Percentiles rank a stretch among this genome's conserved stretches.
Conservation (phyloP, 108 stramenopile species). For the Aureococcus anophagefferens region DNA sequence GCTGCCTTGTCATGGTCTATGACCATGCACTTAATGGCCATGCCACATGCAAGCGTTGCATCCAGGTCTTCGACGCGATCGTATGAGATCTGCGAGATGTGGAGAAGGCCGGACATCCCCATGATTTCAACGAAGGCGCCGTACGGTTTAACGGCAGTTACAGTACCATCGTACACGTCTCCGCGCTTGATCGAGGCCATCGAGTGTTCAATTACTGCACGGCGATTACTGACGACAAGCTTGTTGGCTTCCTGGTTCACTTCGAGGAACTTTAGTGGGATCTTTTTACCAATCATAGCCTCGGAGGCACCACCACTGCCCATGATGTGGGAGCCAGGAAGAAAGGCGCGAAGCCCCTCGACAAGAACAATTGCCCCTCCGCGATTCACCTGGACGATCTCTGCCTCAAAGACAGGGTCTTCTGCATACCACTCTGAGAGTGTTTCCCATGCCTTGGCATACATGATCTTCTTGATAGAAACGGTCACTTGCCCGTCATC, state of each 20-base stretch:
- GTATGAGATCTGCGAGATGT: constrained; percentile 95
- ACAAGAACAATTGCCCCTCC: constrained; percentile 89
- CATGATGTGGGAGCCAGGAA: constrained; percentile 85
- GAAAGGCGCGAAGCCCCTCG: constrained; percentile 80
- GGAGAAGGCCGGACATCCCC: constrained; percentile 90
- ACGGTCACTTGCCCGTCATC: constrained; percentile 81
- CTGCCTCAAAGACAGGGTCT: constrained; percentile 77
- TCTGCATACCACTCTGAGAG: constrained; percentile 54
- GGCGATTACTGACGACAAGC: constrained; percentile 84
- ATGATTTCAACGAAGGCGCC: constrained; percentile 93
- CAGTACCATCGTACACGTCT: constrained; percentile 73
- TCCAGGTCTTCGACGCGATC: constrained; percentile 88
- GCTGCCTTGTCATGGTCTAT: constrained; percentile 92
- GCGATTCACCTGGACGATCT: constrained; percentile 78
- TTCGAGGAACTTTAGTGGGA: constrained; percentile 84
- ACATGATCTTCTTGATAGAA: constrained; percentile 74
- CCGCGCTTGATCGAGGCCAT: constrained; percentile 83
- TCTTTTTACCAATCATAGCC: constrained; percentile 65
- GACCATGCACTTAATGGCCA: constrained; percentile 92
- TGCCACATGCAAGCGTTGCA: constrained; percentile 72
- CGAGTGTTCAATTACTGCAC: constrained; percentile 79
- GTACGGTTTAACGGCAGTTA: constrained; percentile 93
- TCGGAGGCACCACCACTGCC: constrained; percentile 68
- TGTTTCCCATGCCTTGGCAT: constrained; percentile 78
- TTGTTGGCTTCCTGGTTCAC: constrained; percentile 83